Conservation (phyloP, 1,284 basidiomycete genomes). For the Kwoniella shivajii region DNA sequence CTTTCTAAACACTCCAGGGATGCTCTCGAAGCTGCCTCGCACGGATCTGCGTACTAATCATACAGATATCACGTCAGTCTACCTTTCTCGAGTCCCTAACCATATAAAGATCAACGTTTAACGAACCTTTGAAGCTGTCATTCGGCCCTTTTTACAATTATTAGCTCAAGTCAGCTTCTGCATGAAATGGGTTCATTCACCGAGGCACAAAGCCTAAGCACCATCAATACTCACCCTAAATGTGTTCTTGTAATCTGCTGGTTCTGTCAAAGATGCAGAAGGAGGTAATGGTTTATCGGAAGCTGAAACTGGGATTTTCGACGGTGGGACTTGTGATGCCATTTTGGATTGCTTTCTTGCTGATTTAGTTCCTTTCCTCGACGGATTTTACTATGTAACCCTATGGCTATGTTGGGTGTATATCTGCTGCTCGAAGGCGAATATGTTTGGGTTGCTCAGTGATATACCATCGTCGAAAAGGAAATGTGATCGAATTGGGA, state of each 20-base stretch:
- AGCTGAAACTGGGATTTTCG: slow-evolving; percentile 38
- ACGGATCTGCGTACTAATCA: slow-evolving; percentile 50
- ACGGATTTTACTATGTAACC: too few relatives aligned
- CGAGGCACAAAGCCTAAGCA: background rate
- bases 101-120: background rate
- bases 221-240: slow-evolving; percentile 35
- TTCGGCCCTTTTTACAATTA: slow-evolving; percentile 23
- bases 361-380: too few relatives aligned
- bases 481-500: too few relatives aligned
- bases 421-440: too few relatives aligned
- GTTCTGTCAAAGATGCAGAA: slow-evolving; percentile 37
- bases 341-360: too few relatives aligned
- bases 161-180: background rate
- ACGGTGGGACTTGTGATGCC: slow-evolving; percentile 50
- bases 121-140: slow-evolving; percentile 40
- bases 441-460: too few relatives aligned
- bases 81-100: background rate
- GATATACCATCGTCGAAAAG: too few relatives aligned
- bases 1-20: slow-evolving; percentile 51
- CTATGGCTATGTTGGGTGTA: too few relatives aligned
- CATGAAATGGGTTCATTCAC: background rate
- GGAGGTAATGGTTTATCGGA: slow-evolving; percentile 42
- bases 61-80: background rate
- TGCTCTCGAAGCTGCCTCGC: slow-evolving; percentile 49
- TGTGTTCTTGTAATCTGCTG: slow-evolving; percentile 49